Conservation (phyloP, 2,329 filamentous ascomycete genomes). For the Salinomyces thailandicus region DNA sequence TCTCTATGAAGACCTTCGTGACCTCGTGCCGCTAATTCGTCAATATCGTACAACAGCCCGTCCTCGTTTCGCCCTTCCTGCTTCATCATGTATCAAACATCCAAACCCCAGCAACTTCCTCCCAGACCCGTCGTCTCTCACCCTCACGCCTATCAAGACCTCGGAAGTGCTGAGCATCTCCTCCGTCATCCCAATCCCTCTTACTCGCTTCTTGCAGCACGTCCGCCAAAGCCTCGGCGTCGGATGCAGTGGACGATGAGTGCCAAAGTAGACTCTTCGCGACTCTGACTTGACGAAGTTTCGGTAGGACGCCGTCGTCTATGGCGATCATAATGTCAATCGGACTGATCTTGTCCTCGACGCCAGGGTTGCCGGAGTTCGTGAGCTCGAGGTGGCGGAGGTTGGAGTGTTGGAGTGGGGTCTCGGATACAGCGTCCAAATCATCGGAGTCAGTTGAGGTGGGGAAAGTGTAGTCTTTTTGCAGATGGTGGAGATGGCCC, state of each 20-base stretch:
- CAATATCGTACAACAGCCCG: background rate
- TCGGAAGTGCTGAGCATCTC: constrained; percentile 1
- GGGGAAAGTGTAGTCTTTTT: background rate
- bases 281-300: constrained; percentile 29
- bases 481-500: constrained; percentile 10
- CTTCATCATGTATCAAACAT: constrained; percentile 11
- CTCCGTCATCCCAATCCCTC: constrained; percentile 26
- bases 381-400: constrained; percentile 32
- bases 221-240: constrained; percentile 30
- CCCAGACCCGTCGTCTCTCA: constrained; percentile 4
- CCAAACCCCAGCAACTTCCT: constrained; percentile 15
- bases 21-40: background rate
- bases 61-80: background rate
- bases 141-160: constrained; percentile 10
- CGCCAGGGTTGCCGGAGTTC: constrained; percentile 27
- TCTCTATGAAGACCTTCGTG: too few species aligned
- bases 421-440: background rate
- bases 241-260: constrained; percentile 21
- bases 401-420: constrained; percentile 8
- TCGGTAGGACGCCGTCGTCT: constrained; percentile 31
- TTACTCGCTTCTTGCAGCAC: constrained; percentile 28
- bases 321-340: constrained; percentile 33
- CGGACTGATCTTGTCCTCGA: constrained; percentile 29
- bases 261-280: constrained; percentile 32
- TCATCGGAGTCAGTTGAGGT: background rate